Conservation (phyloP, 176 grass and related monocot genomes). For the Dactylis glomerata region DNA sequence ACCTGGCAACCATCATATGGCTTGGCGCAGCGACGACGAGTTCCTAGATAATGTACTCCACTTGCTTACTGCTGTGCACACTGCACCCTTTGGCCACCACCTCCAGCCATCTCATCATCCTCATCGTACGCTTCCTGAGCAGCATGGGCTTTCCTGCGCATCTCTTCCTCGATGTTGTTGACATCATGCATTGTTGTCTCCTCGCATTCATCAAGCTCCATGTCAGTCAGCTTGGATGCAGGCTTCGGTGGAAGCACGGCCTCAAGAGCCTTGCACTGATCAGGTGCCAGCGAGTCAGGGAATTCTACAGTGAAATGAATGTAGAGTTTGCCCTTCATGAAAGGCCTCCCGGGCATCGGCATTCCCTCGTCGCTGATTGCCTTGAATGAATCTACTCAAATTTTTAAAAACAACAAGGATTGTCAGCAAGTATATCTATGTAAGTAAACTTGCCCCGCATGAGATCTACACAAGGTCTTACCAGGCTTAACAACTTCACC, state of each 20-base stretch:
- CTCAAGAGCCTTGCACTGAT: slow-evolving; percentile 81
- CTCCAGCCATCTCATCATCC: slow-evolving; percentile 64
- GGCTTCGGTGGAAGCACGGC: slow-evolving; percentile 68
- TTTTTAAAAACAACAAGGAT: slow-evolving; percentile 7
- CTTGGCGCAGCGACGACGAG: not conserved
- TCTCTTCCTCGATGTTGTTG: slow-evolving; percentile 94
- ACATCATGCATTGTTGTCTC: slow-evolving; percentile 90
- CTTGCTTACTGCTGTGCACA: slow-evolving; percentile 79
- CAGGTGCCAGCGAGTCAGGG: slow-evolving; percentile 60
- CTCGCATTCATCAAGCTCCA: slow-evolving; percentile 94
- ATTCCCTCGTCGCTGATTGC: slow-evolving; percentile 92
- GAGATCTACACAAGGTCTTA: slow-evolving; percentile 25
- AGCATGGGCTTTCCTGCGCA: slow-evolving; percentile 75
- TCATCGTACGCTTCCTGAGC: slow-evolving; percentile 84
- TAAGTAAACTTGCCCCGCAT: not conserved
- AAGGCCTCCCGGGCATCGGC: slow-evolving; percentile 87
- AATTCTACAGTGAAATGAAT: slow-evolving; percentile 89
- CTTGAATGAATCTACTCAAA: slow-evolving; percentile 80
- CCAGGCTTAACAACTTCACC: slow-evolving; percentile 94
- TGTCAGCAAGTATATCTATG: not conserved
- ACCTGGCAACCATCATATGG: slow-evolving; percentile 13
- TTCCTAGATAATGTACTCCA: not conserved
- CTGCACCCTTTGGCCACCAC: slow-evolving; percentile 79
- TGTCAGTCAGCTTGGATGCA: slow-evolving; percentile 61
- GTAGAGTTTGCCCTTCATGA: slow-evolving; percentile 99